phyloP scores from a whole-genome alignment of 208 protist genomes.

The Trichomonas vaginalis region DNA sequence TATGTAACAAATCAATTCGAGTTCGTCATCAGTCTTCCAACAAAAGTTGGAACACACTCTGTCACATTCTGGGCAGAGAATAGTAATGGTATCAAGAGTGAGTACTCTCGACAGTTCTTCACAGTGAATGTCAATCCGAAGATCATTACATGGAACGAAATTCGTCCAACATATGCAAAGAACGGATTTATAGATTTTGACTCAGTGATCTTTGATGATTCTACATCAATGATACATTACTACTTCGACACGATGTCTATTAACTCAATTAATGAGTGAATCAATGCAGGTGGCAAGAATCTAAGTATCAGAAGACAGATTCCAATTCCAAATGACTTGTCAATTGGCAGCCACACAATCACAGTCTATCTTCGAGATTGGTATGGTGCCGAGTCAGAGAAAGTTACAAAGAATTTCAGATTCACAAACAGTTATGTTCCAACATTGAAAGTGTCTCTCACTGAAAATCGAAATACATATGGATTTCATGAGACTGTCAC shows the following conservation, averaged over 20 bases:
- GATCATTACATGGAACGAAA: background rate
- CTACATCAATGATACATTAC: background rate
- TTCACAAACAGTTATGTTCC: background rate
- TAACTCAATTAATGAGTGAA: background rate
- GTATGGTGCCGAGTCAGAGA: background rate
- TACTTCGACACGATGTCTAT: background rate
- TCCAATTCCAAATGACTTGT: background rate
- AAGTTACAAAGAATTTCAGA: background rate
- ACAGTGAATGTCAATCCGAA: background rate
- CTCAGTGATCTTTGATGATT: background rate
- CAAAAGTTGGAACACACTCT: background rate
- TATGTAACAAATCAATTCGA: background rate
- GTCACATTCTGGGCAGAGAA: background rate
- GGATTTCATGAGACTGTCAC: background rate
- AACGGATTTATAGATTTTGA: background rate
- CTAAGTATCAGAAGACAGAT: background rate
- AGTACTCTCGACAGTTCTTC: background rate
- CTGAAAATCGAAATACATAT: background rate
- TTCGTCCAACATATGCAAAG: background rate
- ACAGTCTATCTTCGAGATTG: background rate
- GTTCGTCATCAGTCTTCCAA: background rate
- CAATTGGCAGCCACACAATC: background rate
- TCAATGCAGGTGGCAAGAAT: background rate
- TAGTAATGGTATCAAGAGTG: background rate
- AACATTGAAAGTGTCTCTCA: background rate